phyloP scores from a whole-genome alignment of 1,284 basidiomycete species.

The Mycena citricolor region DNA sequence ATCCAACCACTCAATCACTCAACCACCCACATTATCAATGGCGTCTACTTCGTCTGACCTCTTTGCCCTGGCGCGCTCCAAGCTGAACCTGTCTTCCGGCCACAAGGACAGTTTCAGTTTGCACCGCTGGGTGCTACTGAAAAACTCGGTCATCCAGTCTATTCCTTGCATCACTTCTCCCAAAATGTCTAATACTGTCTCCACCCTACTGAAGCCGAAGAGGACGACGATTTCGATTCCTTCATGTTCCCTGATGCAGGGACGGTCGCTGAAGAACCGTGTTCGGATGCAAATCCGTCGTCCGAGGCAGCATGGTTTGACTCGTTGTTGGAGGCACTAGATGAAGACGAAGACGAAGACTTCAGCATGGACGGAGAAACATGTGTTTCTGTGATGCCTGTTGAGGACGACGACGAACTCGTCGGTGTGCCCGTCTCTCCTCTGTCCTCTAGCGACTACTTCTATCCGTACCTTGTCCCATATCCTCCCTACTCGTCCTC shows the following conservation, averaged over 20 bases:
- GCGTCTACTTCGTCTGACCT: constrained; percentile 48
- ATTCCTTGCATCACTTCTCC: constrained; percentile 37
- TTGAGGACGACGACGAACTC: constrained; percentile 57
- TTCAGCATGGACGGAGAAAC: constrained; percentile 43
- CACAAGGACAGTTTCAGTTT: constrained; percentile 69
- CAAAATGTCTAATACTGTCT: constrained; percentile 34
- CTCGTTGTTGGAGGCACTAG: constrained; percentile 69
- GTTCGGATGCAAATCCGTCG: constrained; percentile 37
- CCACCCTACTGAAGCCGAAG: constrained; percentile 43
- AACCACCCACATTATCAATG: constrained; percentile 35
- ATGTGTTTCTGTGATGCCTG: constrained; percentile 40
- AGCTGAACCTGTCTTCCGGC: constrained; percentile 63
- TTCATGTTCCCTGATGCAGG: constrained; percentile 79
- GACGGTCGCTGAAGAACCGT: constrained; percentile 45
- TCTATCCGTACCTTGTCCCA: constrained; percentile 56
- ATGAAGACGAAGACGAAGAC: constrained; percentile 61
- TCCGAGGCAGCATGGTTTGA: constrained; percentile 79
- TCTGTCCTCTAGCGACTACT: constrained; percentile 70
- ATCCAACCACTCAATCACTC: constrained; percentile 24
- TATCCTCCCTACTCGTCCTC: constrained; percentile 64
- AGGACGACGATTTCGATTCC: constrained; percentile 50
- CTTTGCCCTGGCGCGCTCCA: constrained; percentile 67
- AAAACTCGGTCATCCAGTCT: constrained; percentile 72
- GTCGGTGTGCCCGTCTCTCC: constrained; percentile 54
- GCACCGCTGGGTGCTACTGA: constrained; percentile 82